Base-by-base conservation (phyloP, 1,284 basidiomycete species). In the Irpex sp. region DNA sequence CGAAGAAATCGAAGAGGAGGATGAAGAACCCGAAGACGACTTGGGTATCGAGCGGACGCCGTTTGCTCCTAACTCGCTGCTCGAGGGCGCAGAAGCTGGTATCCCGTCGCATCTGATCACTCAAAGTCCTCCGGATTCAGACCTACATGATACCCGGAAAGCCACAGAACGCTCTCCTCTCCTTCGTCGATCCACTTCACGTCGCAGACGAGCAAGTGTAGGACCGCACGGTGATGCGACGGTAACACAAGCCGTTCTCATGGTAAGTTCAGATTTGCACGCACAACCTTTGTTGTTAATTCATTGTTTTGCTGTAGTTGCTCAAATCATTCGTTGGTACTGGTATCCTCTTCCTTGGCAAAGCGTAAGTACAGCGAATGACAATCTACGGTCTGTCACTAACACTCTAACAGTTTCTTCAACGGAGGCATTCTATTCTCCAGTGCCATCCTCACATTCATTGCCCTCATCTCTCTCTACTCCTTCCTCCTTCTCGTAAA, bases 361-460 rank as follows among this genome's bases (percentile, higher is more conserved):
- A 96, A 79, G 97, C 91, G 84, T 89, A 74, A 72, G 89, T 80
- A 13, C 6, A 26, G 26, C 57, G 58, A 55, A 56, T 34, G 6
- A 19, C 51, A n/a, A 7, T 17, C 26, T 8, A 34, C 57, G 63
- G 62, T 71, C 17, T 56, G 34, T 64, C 64, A 56, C 61, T n/a
- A 3, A 15, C 31, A 34, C 6, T 51, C 4, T 62, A 17, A 34
- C 65, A 94, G 93, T 55, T 98, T 99, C 80, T 90, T 88, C 79
- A 99, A 99, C 70, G 97, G 97, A 65, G 96, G 97, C 13, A 83
- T 99, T 59, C 78, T 98, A 48, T 99, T 99, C 76, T 98, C 97
- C 4, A 74, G 86, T 21, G 67, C 94, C 57, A 86, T 92, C 2
- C 87, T 99, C 67, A 80, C 90, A 19, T 81, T 86, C 68, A 94